Conservation (phyloP, 768 basidiomycete species). For the Baorangia bicolor region DNA sequence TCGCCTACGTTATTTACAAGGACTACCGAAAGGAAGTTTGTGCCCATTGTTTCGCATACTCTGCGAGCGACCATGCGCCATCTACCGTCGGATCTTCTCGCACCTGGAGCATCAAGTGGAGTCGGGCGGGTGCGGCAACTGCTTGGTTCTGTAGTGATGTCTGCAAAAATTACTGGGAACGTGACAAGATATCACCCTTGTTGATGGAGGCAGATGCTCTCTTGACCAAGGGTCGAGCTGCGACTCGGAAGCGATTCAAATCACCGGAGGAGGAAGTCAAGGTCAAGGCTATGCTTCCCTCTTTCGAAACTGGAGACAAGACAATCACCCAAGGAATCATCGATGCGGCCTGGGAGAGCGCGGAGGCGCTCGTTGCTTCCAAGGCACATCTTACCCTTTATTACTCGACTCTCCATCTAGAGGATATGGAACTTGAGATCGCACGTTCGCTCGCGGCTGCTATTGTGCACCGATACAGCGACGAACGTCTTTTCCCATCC, state of each 20-base stretch:
- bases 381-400: constrained; percentile 23
- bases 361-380: constrained; percentile 32
- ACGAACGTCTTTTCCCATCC: constrained; percentile 13
- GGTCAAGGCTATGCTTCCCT: constrained; percentile 17
- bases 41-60: constrained; percentile 61
- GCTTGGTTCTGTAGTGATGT: constrained; percentile 56
- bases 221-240: constrained; percentile 35
- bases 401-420: constrained; percentile 34
- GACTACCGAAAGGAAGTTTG: constrained; percentile 69
- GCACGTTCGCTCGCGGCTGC: constrained; percentile 55
- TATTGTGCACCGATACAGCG: constrained; percentile 43
- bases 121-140: constrained; percentile 35
- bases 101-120: constrained; percentile 46
- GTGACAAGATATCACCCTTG: constrained; percentile 33
- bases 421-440: constrained; percentile 58
- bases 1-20: constrained; percentile 56
- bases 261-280: constrained; percentile 22
- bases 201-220: constrained; percentile 34
- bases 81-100: constrained; percentile 22
- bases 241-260: constrained; percentile 30
- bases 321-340: constrained; percentile 40
- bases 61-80: constrained; percentile 31
- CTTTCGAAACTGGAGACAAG: constrained; percentile 8
- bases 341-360: constrained; percentile 47
- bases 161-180: constrained; percentile 48